A percentile compares a stretch with the other conserved stretches of the same genome.
These are phyloP conservation scores for Apium graveolens DNA, from an alignment of 129 eudicot species.

Conservation along the genomic window DNA sequence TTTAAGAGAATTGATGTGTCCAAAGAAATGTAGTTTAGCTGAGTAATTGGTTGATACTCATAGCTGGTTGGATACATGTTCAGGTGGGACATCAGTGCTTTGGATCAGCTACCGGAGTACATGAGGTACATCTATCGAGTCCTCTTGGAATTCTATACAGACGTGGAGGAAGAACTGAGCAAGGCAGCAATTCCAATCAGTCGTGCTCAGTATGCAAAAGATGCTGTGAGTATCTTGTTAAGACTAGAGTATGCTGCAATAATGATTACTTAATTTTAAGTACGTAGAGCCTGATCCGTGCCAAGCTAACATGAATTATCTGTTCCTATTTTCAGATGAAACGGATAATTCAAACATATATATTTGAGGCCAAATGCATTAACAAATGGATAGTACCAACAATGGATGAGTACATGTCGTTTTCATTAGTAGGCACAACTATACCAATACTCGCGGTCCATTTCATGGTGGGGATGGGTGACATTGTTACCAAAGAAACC, in stretches of 20 bases:
- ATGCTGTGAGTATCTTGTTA: too few species aligned
- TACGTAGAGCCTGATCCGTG: too few species aligned
- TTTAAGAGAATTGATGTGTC: too few species aligned
- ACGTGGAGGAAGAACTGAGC: neutral
- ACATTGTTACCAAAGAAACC: neutral
- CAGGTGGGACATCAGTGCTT: neutral
- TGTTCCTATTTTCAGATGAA: neutral
- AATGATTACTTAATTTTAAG: too few species aligned
- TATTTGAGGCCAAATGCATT: neutral
- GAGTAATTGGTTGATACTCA: neutral
- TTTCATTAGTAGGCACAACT: neutral
- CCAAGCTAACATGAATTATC: too few species aligned
- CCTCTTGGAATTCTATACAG: neutral
- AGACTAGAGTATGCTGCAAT: too few species aligned
- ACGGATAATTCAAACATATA: neutral
- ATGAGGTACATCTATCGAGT: neutral
- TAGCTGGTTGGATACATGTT: neutral
- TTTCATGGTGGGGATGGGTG: neutral
- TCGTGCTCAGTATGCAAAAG: neutral
- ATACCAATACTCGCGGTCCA: too few species aligned
- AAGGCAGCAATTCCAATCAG: neutral
- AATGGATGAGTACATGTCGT: neutral
- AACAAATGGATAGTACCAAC: neutral
- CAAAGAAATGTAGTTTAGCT: too few species aligned
- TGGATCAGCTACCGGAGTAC: constrained; percentile 6